Percentiles rank a stretch among this genome's conserved stretches.
phyloP scores from a whole-genome alignment of 441 rosid genomes.

The Erodium moschatum region DNA sequence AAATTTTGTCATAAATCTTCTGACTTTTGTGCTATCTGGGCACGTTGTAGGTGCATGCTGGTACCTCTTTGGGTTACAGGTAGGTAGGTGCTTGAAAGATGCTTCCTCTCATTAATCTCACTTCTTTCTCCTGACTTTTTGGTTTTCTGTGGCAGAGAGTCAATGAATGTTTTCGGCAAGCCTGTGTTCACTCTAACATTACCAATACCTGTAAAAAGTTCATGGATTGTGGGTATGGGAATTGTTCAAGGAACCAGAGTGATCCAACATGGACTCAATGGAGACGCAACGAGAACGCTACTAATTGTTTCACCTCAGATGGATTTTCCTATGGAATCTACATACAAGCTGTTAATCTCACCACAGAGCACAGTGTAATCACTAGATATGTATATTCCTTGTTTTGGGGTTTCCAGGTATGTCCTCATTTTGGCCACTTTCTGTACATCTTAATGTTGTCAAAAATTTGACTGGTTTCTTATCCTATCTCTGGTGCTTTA shows the following conservation, averaged over 20 bases:
- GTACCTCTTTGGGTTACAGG: constrained; percentile 92
- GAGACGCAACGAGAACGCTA: constrained; percentile 34
- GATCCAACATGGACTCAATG: constrained; percentile 19
- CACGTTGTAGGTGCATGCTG: constrained; percentile 77
- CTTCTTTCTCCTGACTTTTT: neutral
- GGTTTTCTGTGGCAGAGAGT: constrained; percentile 52
- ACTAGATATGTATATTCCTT: constrained; percentile 66
- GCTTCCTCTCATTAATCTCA: too few relatives aligned
- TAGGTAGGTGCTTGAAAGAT: constrained; percentile 34
- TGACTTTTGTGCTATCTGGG: constrained; percentile 63
- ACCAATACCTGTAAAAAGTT: constrained; percentile 18
- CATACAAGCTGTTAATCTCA: constrained; percentile 41
- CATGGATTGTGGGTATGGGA: constrained; percentile 55
- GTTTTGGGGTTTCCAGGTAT: constrained; percentile 97
- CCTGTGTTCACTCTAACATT: constrained; percentile 26
- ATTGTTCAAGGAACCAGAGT: neutral
- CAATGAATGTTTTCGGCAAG: constrained; percentile 66
- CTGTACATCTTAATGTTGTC: too few relatives aligned
- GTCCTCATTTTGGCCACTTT: neutral
- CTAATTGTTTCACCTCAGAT: constrained; percentile 37
- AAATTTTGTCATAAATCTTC: constrained; percentile 74
- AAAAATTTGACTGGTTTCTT: neutral
- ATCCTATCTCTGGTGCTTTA: constrained; percentile 16
- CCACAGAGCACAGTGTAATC: constrained; percentile 29
- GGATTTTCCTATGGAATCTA: constrained; percentile 64